phyloP scores from a whole-genome alignment of 2,329 filamentous ascomycete genomes.

The Ophiostoma populinum region DNA sequence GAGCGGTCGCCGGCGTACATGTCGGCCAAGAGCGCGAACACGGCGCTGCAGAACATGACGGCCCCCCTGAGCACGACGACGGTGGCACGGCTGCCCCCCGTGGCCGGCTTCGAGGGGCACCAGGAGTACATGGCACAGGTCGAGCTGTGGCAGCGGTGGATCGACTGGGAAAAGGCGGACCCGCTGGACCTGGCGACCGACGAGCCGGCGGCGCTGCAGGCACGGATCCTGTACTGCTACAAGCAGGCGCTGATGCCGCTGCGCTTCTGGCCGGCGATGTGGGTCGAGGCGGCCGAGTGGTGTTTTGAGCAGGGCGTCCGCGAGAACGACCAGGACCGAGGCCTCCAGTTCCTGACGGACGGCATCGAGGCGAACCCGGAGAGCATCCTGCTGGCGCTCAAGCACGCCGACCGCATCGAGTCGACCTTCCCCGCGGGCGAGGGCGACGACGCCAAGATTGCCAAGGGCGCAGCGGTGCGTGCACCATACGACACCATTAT shows the following conservation, averaged over 20 bases:
- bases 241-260: constrained; percentile 87
- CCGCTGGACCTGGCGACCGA: constrained; percentile 73
- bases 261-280: constrained; percentile 88
- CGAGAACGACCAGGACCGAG: constrained; percentile 41
- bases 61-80: constrained; percentile 59
- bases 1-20: constrained; percentile 89
- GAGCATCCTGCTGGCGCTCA: constrained; percentile 77
- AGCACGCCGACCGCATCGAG: constrained; percentile 77
- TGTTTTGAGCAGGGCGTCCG: constrained; percentile 61
- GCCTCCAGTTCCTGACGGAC: constrained; percentile 61
- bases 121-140: constrained; percentile 72
- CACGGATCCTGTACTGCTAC: constrained; percentile 76
- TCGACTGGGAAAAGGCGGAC: constrained; percentile 88
- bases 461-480: constrained; percentile 61
- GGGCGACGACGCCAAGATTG: constrained; percentile 52
- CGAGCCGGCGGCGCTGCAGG: constrained; percentile 55
- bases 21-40: constrained; percentile 83
- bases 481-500: constrained; percentile 72
- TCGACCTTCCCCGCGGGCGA: constrained; percentile 61
- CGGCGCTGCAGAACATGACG: constrained; percentile 77
- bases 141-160: constrained; percentile 82
- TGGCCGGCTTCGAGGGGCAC: constrained; percentile 72
- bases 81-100: constrained; percentile 65
- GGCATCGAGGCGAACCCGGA: constrained; percentile 85
- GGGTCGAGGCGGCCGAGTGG: constrained; percentile 90